Evolutionary conservation across 1,284 basidiomycete genomes (phyloP).

Genomic region (Heliocybe sulcata): DNA sequence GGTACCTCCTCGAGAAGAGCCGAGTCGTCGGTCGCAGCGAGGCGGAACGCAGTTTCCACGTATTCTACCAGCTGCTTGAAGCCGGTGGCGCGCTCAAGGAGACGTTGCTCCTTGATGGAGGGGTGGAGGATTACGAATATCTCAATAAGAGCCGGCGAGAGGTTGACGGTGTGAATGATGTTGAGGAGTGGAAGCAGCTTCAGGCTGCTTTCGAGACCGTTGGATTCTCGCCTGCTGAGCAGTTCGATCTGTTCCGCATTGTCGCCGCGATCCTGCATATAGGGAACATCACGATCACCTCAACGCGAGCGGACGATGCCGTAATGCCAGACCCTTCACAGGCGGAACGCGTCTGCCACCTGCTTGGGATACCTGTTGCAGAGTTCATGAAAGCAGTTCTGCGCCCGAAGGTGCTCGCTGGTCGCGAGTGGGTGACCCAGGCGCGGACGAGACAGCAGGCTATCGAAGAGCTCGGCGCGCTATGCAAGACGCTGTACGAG

Average conservation of each 20-base stretch:
- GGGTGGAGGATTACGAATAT: conserved; percentile 83
- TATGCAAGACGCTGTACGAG: conserved; percentile 97
- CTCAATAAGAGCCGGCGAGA: conserved; percentile 86
- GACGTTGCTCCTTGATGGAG: conserved; percentile 69
- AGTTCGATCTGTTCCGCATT: conserved; percentile 91
- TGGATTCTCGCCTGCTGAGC: conserved; percentile 81
- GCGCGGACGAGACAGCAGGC: conserved; percentile 91
- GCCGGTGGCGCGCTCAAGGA: conserved; percentile 64
- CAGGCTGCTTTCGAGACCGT: conserved; percentile 81
- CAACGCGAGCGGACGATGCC: conserved; percentile 85
- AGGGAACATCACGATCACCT: conserved; percentile 85
- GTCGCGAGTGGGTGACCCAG: conserved; percentile 95
- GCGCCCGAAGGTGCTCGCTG: conserved; percentile 87
- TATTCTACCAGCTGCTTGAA: conserved; percentile 90
- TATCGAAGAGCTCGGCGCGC: conserved; percentile 84
- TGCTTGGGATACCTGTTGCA: conserved; percentile 85
- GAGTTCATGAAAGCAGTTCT: conserved; percentile 89
- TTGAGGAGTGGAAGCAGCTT: conserved; percentile 80
- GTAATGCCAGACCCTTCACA: conserved; percentile 76
- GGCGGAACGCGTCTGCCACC: conserved; percentile 88
- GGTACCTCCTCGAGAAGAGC: conserved; percentile 98
- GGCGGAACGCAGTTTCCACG: conserved; percentile 92
- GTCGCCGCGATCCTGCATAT: conserved; percentile 93
- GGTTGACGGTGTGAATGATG: conserved; percentile 94
- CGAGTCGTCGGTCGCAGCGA: conserved; percentile 85